Base-by-base conservation (phyloP, 306 rosid genomes). In the Dicorynia guianensis region DNA sequence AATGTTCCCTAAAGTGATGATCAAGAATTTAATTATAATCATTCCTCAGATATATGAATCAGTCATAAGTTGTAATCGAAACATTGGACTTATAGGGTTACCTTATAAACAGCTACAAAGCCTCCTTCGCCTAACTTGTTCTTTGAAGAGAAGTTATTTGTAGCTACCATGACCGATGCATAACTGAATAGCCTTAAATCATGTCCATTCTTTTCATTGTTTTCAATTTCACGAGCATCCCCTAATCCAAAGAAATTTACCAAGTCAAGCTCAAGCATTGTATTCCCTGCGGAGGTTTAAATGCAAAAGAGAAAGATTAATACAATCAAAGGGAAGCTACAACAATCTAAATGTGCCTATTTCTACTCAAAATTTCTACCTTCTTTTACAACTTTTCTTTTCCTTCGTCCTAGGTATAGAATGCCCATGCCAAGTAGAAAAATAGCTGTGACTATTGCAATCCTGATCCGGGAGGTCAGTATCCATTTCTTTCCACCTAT, bases 51-150 rank as follows among this genome's bases (percentile, higher is more conserved):
- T 11, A 20, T 47, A 9, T 25, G 10, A 25, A 2, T 11, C 15
- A 20, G 3, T 25, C 38, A 10, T 13, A 8, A 56, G 14, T 8
- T 10, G 12, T 4, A 33, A 33, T 30, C 13, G 5, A 30, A 4
- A 9, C 30, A 59, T 40, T 15, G 56, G 18, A 15, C 0, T 46
- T 15, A 30, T 4, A 7, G 5, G 33, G 33, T 60, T 62, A 74
- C 64, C 71, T 62, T 74, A 36, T 74, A 74, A 62, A 74, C 78
- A 34, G 62, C 40, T 74, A 71, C 78, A 74, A 74, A 74, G 2
- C 78, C 78, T 35, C 78, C 62, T 18, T 62, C 15, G 35, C 78
- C 78, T 33, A 73, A 33, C 60, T 55, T 55, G 58, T 48, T 72
- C 17, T 46, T 18, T 17, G 8, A 8, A 9, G 63, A 7, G 53